Percentiles rank a stretch among this genome's conserved stretches.
Evolutionary conservation across 1,284 basidiomycete genomes (phyloP).

Genomic region (Filobasidium uniguttulatum): DNA sequence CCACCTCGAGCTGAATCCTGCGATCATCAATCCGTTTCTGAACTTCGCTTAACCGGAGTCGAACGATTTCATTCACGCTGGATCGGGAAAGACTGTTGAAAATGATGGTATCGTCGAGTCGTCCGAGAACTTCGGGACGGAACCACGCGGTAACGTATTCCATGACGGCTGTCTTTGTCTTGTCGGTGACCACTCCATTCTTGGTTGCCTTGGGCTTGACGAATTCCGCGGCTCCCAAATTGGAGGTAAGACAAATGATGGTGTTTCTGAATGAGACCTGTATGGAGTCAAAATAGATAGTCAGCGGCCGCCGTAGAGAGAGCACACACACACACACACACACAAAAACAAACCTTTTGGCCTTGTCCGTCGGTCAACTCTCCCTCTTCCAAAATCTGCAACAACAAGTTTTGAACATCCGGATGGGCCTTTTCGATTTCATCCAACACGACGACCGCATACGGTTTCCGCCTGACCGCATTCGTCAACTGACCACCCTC

Average conservation of each 20-base stretch:
- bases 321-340: neutral
- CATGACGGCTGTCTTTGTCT: conserved; percentile 57
- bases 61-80: conserved; percentile 64
- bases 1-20: conserved; percentile 59
- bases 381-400: conserved; percentile 88
- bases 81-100: conserved; percentile 73
- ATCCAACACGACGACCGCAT: conserved; percentile 28
- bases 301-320: neutral
- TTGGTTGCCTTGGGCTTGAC: conserved; percentile 54
- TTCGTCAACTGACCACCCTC: conserved; percentile 71
- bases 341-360: conserved; percentile 1
- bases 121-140: conserved; percentile 80
- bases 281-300: conserved; percentile 3
- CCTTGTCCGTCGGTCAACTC: conserved; percentile 55
- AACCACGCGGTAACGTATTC: conserved; percentile 62
- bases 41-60: conserved; percentile 59
- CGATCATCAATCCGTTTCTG: conserved; percentile 50
- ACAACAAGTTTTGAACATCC: conserved; percentile 76
- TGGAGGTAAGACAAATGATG: conserved; percentile 86
- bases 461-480: conserved; percentile 61
- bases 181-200: conserved; percentile 53
- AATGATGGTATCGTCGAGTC: conserved; percentile 71
- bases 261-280: conserved; percentile 51
- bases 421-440: conserved; percentile 16
- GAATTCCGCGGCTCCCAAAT: conserved; percentile 51